These are phyloP conservation scores for Ganoderma leucocontextum DNA, from an alignment of 1,284 basidiomycete genomes.

Conservation along the genomic window DNA sequence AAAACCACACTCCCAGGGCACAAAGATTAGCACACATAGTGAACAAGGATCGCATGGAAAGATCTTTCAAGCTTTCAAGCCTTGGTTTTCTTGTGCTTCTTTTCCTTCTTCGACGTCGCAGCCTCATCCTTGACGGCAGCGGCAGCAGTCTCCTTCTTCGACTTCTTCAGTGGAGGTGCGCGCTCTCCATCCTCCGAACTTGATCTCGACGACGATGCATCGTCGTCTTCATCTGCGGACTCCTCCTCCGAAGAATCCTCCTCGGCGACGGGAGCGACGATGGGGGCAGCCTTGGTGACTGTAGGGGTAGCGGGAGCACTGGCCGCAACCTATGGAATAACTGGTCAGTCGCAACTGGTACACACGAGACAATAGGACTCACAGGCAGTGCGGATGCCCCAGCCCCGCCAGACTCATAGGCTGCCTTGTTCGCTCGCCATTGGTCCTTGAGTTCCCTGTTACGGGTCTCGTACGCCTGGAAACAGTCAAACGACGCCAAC, in stretches of 20 bases:
- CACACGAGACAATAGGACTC: background rate
- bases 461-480: slow-evolving; percentile 47
- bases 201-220: slow-evolving; percentile 31
- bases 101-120: slow-evolving; percentile 35
- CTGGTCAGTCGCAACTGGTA: background rate
- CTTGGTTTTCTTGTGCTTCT: slow-evolving; percentile 42
- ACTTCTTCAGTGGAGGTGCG: slow-evolving; percentile 34
- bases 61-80: slow-evolving; percentile 30
- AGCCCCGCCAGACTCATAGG: slow-evolving; percentile 39
- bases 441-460: slow-evolving; percentile 47
- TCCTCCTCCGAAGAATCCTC: slow-evolving; percentile 9
- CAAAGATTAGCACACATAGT: slow-evolving; percentile 14
- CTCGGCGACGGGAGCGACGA: slow-evolving; percentile 34
- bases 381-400: slow-evolving; percentile 26
- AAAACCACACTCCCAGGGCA: slow-evolving; percentile 13
- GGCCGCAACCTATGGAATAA: background rate
- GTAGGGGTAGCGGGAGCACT: background rate
- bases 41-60: slow-evolving; percentile 19
- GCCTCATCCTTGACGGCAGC: slow-evolving; percentile 25
- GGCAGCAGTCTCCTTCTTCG: slow-evolving; percentile 31
- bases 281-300: slow-evolving; percentile 6
- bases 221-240: slow-evolving; percentile 16
- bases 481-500: background rate
- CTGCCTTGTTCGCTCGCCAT: slow-evolving; percentile 45
- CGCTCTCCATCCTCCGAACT: slow-evolving; percentile 23